phyloP scores from a whole-genome alignment of 2,329 filamentous ascomycete species.

The Ophiostoma perfectum region DNA sequence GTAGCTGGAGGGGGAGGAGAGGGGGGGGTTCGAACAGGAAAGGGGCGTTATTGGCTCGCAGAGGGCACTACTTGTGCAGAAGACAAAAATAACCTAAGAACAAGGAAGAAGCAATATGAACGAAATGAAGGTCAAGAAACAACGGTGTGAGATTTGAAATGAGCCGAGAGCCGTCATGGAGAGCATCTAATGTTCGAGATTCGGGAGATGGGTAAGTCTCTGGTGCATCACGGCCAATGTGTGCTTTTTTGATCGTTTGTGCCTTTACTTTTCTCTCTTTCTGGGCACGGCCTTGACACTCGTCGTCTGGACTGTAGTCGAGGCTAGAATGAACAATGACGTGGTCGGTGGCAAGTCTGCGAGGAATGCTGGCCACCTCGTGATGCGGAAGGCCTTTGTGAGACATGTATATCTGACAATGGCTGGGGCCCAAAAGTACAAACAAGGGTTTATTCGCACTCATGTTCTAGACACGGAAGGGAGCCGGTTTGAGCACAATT shows the following conservation, averaged over 20 bases:
- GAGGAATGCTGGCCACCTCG: no score
- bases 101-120: background rate
- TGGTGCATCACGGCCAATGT: no score
- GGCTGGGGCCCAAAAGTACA: background rate
- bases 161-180: background rate
- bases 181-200: no score
- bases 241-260: no score
- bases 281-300: no score
- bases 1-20: background rate
- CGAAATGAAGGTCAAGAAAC: background rate
- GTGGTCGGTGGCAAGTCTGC: no score
- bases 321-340: no score
- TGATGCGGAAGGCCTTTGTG: background rate
- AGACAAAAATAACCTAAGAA: background rate
- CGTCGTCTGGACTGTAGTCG: no score
- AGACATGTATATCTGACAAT: background rate
- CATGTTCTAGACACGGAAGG: background rate
- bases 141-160: background rate
- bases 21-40: background rate
- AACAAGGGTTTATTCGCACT: background rate
- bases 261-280: no score
- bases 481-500: background rate
- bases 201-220: no score
- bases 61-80: background rate
- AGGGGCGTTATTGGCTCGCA: background rate